Conservation (phyloP, 2,329 filamentous ascomycete species). For the Clarireedia hainanense region DNA sequence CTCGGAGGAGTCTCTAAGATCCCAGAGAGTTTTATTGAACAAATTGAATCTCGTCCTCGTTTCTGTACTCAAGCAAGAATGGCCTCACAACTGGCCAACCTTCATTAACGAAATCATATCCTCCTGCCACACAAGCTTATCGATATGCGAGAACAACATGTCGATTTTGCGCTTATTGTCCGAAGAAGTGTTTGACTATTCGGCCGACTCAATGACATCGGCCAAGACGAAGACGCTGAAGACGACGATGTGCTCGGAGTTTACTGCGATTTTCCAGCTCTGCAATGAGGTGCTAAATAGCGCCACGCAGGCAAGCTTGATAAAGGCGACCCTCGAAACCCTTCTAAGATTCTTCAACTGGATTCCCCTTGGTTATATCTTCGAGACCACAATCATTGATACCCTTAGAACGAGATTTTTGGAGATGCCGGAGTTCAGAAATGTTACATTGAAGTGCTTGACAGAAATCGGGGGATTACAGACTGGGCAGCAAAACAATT, state of each 20-base stretch:
- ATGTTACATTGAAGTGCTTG: conserved; percentile 91
- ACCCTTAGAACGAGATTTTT: conserved; percentile 89
- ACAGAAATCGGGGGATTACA: conserved; percentile 95
- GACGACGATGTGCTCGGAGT: conserved; percentile 97
- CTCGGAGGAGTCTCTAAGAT: conserved; percentile 78
- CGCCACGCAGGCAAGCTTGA: conserved; percentile 76
- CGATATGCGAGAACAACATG: conserved; percentile 99
- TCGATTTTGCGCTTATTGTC: conserved; percentile 90
- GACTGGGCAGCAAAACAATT: conserved; percentile 66
- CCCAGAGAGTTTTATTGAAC: conserved; percentile 85
- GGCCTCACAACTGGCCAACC: conserved; percentile 99
- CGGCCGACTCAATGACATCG: conserved; percentile 98
- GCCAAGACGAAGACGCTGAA: conserved; percentile 94
- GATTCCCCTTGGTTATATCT: conserved; percentile 98
- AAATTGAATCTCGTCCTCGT: conserved; percentile 97
- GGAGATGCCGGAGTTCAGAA: conserved; percentile 89
- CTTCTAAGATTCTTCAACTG: conserved; percentile 95
- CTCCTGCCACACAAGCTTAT: conserved; percentile 88
- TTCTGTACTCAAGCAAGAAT: conserved; percentile 97
- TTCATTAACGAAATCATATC: conserved; percentile 99
- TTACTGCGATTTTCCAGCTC: conserved; percentile 95
- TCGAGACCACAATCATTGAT: conserved; percentile 94
- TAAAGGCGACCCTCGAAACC: conserved; percentile 96
- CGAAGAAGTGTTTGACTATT: conserved; percentile 98
- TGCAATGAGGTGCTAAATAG: conserved; percentile 93